phyloP scores from a whole-genome alignment of 441 rosid genomes.

The Isatis lusitanica region DNA sequence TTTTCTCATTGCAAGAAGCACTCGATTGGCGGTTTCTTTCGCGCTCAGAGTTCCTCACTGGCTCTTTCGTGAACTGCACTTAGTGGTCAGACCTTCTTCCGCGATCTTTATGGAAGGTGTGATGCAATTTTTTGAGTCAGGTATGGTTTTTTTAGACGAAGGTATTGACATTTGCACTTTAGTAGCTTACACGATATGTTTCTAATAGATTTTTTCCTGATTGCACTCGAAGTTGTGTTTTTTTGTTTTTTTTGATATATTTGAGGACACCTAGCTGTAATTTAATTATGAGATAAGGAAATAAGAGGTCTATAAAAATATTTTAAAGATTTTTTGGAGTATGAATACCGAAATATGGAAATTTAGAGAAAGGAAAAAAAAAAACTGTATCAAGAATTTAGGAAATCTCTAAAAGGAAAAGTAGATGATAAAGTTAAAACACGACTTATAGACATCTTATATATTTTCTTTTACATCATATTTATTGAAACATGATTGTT shows the following conservation, averaged over 20 bases:
- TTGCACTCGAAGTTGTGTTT: not conserved
- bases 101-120: slow-evolving; percentile 55
- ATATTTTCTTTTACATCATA: not conserved
- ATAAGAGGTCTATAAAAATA: not conserved
- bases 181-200: not conserved
- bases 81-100: slow-evolving; percentile 51
- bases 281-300: not conserved
- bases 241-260: not conserved
- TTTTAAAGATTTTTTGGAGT: not conserved
- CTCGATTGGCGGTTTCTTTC: slow-evolving; percentile 86
- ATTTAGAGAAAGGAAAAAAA: not conserved
- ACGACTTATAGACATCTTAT: not conserved
- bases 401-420: slow-evolving; percentile 19
- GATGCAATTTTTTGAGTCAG: slow-evolving; percentile 68
- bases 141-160: slow-evolving; percentile 58
- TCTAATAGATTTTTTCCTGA: not conserved
- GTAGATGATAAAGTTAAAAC: not conserved
- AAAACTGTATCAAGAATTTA: not conserved
- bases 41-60: slow-evolving; percentile 71
- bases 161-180: slow-evolving; percentile 41
- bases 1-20: slow-evolving; percentile 81
- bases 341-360: slow-evolving; percentile 1
- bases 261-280: not conserved
- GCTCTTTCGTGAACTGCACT: slow-evolving; percentile 91
- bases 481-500: slow-evolving; percentile 13